Evolutionary conservation across 2,329 filamentous ascomycete genomes (phyloP).

Genomic region (Lachnellula hyalina): DNA sequence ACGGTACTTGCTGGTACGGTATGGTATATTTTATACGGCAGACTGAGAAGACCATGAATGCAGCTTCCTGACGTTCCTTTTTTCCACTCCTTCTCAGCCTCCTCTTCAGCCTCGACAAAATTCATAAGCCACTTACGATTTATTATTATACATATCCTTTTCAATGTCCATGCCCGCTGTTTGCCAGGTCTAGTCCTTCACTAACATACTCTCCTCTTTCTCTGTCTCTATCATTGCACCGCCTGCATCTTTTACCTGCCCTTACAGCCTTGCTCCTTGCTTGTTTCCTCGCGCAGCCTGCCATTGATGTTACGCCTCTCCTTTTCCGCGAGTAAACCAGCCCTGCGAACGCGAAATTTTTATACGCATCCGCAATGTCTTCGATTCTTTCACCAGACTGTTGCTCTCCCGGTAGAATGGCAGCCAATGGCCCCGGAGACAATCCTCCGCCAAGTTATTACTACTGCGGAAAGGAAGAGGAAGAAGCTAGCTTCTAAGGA

Average conservation of each 20-base stretch:
- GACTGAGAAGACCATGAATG: not conserved
- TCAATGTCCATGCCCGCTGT: not conserved
- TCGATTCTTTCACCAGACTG: not conserved
- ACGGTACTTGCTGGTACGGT: not conserved
- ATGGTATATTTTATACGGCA: not conserved
- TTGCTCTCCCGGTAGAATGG: not conserved
- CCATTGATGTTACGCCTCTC: constrained; percentile 24
- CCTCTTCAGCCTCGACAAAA: not conserved
- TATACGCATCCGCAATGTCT: not conserved
- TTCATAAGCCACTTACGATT: not conserved
- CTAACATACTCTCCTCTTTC: not conserved
- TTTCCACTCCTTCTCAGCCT: not conserved
- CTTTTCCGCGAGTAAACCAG: constrained; percentile 7
- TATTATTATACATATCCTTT: not conserved
- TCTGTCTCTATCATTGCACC: not conserved
- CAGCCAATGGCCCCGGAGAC: not conserved
- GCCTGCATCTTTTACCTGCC: not conserved
- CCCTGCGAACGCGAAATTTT: not conserved
- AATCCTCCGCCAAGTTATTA: too few relatives aligned
- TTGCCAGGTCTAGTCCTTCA: not conserved
- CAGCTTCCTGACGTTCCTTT: not conserved
- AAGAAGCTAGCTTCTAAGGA: not conserved
- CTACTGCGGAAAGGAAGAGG: too few relatives aligned
- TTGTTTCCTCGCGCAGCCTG: not conserved
- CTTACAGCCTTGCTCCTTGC: not conserved